A percentile compares a stretch with the other conserved stretches of the same genome.
phyloP scores from a whole-genome alignment of 1,284 basidiomycete genomes.

The Phellopilus nigrolimitatus region DNA sequence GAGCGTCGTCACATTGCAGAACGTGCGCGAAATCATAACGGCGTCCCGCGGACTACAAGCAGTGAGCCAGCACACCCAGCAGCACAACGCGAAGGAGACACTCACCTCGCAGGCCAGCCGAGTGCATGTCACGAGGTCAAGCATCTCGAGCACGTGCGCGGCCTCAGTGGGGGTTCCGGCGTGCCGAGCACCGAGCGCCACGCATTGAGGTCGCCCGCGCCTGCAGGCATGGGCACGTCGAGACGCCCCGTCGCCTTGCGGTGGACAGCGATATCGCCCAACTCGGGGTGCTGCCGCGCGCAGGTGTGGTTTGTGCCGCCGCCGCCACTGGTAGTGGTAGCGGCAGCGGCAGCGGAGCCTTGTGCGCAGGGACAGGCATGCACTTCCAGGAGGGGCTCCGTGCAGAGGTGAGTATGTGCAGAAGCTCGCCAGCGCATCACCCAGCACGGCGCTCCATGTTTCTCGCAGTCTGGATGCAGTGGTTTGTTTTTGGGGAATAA shows the following conservation, averaged over 20 bases:
- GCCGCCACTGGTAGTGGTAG: too few relatives aligned
- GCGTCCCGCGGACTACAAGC: slow-evolving; percentile 77
- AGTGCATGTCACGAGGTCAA: slow-evolving; percentile 84
- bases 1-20: slow-evolving; percentile 76
- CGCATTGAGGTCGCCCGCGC: slow-evolving; percentile 62
- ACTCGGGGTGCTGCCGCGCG: slow-evolving; percentile 47
- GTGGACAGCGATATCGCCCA: slow-evolving; percentile 64
- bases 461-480: slow-evolving; percentile 54
- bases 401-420: slow-evolving; percentile 60
- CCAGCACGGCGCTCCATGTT: slow-evolving; percentile 69
- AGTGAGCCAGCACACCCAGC: slow-evolving; percentile 18
- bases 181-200: slow-evolving; percentile 84
- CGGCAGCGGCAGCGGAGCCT: too few relatives aligned
- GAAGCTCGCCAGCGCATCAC: slow-evolving; percentile 66
- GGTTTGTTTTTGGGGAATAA: too few relatives aligned
- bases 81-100: slow-evolving; percentile 23
- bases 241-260: slow-evolving; percentile 58
- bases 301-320: slow-evolving; percentile 59
- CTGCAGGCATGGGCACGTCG: slow-evolving; percentile 67
- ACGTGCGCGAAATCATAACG: slow-evolving; percentile 86
- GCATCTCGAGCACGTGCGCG: slow-evolving; percentile 78
- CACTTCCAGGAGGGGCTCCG: slow-evolving; percentile 68
- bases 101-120: slow-evolving; percentile 95
- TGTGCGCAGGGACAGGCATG: slow-evolving; percentile 41
- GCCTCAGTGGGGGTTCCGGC: slow-evolving; percentile 84